These are phyloP conservation scores for Fusarium nurragi DNA, from an alignment of 2,329 filamentous ascomycete genomes.

Conservation along the genomic window DNA sequence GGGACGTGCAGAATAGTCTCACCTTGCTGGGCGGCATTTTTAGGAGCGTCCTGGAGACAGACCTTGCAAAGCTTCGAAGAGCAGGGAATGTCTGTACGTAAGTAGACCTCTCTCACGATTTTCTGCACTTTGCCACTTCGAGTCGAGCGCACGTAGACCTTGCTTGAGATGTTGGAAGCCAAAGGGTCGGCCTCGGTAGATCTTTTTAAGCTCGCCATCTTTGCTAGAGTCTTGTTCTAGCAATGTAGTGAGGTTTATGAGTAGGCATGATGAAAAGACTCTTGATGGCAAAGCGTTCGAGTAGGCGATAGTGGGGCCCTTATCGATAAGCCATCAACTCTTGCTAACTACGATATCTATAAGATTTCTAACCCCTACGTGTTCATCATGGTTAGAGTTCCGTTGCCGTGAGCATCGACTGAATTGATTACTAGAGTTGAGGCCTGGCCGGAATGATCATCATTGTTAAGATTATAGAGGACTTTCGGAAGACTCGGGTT, in stretches of 20 bases:
- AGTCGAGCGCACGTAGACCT: slow-evolving; percentile 93
- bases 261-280: slow-evolving; percentile 34
- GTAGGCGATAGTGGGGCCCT: slow-evolving; percentile 41
- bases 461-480: too few species aligned
- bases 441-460: too few species aligned
- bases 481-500: too few species aligned
- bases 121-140: slow-evolving; percentile 98
- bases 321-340: slow-evolving; percentile 44
- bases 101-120: slow-evolving; percentile 95
- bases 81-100: slow-evolving; percentile 96
- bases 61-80: slow-evolving; percentile 86
- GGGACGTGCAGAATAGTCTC: slow-evolving; percentile 39
- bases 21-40: slow-evolving; percentile 83
- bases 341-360: not conserved
- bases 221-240: slow-evolving; percentile 23
- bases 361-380: too few species aligned
- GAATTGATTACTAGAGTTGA: too few species aligned
- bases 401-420: too few species aligned
- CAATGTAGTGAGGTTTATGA: not conserved
- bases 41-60: slow-evolving; percentile 79
- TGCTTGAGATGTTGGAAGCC: slow-evolving; percentile 86
- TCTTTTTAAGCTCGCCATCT: slow-evolving; percentile 74
- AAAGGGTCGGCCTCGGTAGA: slow-evolving; percentile 61
- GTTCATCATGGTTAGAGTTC: too few species aligned
- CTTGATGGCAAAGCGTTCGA: slow-evolving; percentile 36